Evolutionary conservation across 1,139 yeast species (phyloP).

Genomic region (Waltiozyma sp.): DNA sequence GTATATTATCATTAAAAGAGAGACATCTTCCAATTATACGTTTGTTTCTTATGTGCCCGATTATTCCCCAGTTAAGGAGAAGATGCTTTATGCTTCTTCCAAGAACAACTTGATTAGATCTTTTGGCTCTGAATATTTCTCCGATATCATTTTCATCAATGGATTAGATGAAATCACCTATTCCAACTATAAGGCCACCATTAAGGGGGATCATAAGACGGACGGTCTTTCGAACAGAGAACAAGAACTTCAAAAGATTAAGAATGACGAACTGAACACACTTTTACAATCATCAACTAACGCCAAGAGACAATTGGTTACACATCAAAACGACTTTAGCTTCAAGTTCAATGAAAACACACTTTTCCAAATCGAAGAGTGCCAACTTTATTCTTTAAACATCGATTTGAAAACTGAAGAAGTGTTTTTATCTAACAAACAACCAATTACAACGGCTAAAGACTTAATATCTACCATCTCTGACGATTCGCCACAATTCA

Average conservation of each 20-base stretch:
- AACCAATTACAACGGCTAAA: constrained; percentile 14
- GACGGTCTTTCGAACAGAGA: constrained; percentile 11
- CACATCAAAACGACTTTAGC: constrained; percentile 14
- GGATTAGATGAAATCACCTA: constrained; percentile 48
- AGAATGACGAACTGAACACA: constrained; percentile 24
- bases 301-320: constrained; percentile 13
- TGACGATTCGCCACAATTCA: constrained; percentile 44
- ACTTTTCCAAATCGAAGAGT: constrained; percentile 8
- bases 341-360: constrained; percentile 17
- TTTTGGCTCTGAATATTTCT: constrained; percentile 58
- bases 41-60: constrained; percentile 88
- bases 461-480: constrained; percentile 21
- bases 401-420: constrained; percentile 27
- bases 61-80: constrained; percentile 64
- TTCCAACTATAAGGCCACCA: constrained; percentile 30
- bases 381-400: constrained; percentile 23
- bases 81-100: constrained; percentile 92
- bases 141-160: constrained; percentile 45
- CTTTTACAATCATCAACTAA: constrained; percentile 11
- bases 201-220: constrained; percentile 2
- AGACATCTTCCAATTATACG: constrained; percentile 22
- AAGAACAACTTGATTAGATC: constrained; percentile 65
- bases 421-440: constrained; percentile 20
- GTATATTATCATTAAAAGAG: constrained; percentile 40
- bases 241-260: constrained; percentile 21